Evolutionary conservation across 163 green algal species (phyloP).

Genomic region (Chlorella variabilis): DNA sequence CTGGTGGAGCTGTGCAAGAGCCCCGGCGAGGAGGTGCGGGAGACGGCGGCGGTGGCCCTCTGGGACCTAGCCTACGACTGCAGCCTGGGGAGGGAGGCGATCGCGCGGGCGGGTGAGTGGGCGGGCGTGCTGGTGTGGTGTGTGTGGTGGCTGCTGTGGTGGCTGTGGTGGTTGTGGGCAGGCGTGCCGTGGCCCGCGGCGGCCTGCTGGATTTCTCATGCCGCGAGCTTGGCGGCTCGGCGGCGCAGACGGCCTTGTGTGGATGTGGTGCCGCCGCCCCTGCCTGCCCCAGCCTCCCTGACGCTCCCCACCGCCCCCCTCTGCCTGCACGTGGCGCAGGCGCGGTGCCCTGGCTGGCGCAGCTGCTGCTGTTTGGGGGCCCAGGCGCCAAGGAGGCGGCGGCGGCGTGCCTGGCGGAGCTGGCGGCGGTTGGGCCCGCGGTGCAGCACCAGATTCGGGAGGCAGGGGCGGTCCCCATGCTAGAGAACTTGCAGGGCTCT

Average conservation of each 20-base stretch:
- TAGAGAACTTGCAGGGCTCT: conserved; percentile 20
- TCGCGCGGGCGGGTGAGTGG: conserved; percentile 20
- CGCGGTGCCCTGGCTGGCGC: conserved; percentile 43
- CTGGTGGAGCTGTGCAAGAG: conserved; percentile 33
- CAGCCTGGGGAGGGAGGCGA: conserved; percentile 10
- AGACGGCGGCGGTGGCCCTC: conserved; percentile 41
- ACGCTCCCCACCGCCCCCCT: too few species aligned
- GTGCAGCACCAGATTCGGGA: conserved; percentile 34
- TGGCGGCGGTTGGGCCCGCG: conserved; percentile 36
- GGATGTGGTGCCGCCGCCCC: neutral
- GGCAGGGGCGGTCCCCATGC: conserved; percentile 12
- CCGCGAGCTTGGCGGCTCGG: too few species aligned
- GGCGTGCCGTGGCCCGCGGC: too few species aligned
- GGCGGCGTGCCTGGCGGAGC: conserved; percentile 42
- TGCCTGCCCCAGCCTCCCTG: neutral
- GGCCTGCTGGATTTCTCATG: too few species aligned
- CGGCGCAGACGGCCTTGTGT: too few species aligned
- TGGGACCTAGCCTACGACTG: conserved; percentile 46
- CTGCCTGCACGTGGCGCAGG: too few species aligned
- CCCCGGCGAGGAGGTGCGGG: conserved; percentile 22
- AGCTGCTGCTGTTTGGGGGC: conserved; percentile 47
- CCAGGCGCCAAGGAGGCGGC: conserved; percentile 41
- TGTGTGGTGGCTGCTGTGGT: neutral
- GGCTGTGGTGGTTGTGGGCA: neutral
- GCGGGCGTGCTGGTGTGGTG: neutral